Evolutionary conservation across 2,329 filamentous ascomycete genomes (phyloP), one percentile per base, ranked within the genome.

Genomic region (Colletotrichum tanaceti): DNA sequence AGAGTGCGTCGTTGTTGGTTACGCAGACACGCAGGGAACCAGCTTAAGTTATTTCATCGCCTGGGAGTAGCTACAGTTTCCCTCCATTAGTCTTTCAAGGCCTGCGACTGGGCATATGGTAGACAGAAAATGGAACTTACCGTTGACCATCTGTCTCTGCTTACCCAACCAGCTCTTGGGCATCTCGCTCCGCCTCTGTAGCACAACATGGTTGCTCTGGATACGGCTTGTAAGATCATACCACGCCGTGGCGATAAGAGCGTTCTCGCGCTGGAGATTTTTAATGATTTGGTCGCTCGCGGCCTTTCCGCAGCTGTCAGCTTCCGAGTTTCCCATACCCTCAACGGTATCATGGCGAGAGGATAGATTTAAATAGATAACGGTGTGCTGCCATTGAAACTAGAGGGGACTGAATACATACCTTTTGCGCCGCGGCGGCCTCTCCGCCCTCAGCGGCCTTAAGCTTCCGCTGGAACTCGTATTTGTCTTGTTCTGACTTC

Each of bases 91-190:
- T 62, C 13, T 53, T 35, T 58, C 18, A 64, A 16, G 4, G 38
- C 39, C 24, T 61, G 13, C 22, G 18, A 43, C 3, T 28, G 7
- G 44, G n/a, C 28, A 20, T 32, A 22, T 22, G 32, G 41, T 22
- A 24, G 10, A 41, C 9, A 73, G 47, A 41, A 41, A 35, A 22
- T 10, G 32, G 18, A 14, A 35, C 81, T 73, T 63, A 87, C 84
- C 85, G 78, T 90, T 90, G 72, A 91, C 87, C 83, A 90, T 84
- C 76, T 89, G 87, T 76, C 93, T 87, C 84, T 96, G 93, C 83
- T 92, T 94, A 75, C 92, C 92, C 73, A 97, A 81, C 92, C 92
- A 97, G 80, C 92, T 94, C 79, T 89, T 91, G 16, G 92, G 91
- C 73, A 87, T 87, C 73, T 95, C 92, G 73, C 89, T 88, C 73